Evolutionary conservation across 169 alveolate genomes (phyloP).

Genomic region (Plasmodium relictum): DNA sequence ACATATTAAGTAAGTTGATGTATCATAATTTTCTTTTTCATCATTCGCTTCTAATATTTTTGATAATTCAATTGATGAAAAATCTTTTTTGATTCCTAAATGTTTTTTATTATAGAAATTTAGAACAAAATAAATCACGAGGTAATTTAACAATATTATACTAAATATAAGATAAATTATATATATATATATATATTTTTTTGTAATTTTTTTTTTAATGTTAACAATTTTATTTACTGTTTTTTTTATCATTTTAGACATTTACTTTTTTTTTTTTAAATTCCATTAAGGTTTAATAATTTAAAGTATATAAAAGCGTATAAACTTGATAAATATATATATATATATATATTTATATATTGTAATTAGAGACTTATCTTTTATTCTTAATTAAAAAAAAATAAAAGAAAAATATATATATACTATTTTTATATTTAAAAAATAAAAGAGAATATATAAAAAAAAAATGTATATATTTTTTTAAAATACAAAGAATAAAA

Average conservation of each 20-base stretch:
- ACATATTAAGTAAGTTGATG: not conserved
- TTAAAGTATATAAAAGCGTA: no score
- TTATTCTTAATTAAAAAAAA: not conserved
- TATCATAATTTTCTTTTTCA: slow-evolving; percentile 1
- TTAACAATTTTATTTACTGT: not conserved
- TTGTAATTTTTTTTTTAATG: not conserved
- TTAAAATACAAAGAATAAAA: not conserved
- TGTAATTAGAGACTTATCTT: no score
- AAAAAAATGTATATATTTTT: not conserved
- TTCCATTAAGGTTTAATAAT: no score
- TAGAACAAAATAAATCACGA: not conserved
- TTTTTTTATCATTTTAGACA: not conserved
- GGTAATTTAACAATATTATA: slow-evolving; percentile 27
- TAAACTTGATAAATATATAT: no score
- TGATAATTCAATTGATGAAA: not conserved
- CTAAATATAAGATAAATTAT: slow-evolving; percentile 22
- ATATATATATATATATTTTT: slow-evolving; percentile 2
- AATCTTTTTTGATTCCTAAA: not conserved
- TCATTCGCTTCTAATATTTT: not conserved
- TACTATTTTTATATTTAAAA: not conserved
- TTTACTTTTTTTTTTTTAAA: not conserved
- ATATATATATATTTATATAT: no score
- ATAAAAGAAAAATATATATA: not conserved
- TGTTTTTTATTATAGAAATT: slow-evolving; percentile 1
- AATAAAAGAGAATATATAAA: not conserved